Conservation (phyloP, 2,329 filamentous ascomycete genomes). For the Xylariomycetidae sp. region DNA sequence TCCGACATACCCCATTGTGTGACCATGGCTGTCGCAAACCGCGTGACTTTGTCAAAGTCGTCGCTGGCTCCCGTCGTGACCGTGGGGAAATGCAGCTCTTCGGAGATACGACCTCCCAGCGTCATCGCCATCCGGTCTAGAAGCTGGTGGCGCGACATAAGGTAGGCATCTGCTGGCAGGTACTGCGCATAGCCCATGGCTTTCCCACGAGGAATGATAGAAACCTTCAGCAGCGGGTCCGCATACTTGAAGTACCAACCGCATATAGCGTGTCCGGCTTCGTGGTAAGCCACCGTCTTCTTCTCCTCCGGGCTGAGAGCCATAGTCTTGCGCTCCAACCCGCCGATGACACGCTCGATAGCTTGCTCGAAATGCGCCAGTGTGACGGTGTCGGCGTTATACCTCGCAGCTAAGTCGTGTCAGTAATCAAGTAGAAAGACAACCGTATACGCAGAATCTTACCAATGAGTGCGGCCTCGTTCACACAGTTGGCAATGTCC, state of each 20-base stretch:
- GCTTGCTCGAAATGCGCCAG: slow-evolving; percentile 95
- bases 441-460: slow-evolving; percentile 30
- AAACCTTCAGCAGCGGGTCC: slow-evolving; percentile 96
- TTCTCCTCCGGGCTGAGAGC: slow-evolving; percentile 93
- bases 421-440: slow-evolving; percentile 27
- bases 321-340: slow-evolving; percentile 93
- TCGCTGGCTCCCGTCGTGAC: slow-evolving; percentile 93
- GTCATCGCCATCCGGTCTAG: slow-evolving; percentile 99
- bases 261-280: slow-evolving; percentile 96
- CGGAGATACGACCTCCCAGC: slow-evolving; percentile 86
- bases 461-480: slow-evolving; percentile 96
- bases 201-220: slow-evolving; percentile 93
- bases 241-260: slow-evolving; percentile 96
- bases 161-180: slow-evolving; percentile 89
- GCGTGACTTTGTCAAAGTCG: slow-evolving; percentile 97
- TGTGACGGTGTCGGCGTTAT: slow-evolving; percentile 70
- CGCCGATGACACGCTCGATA: slow-evolving; percentile 94
- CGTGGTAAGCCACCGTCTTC: slow-evolving; percentile 93
- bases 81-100: slow-evolving; percentile 94
- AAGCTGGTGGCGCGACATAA: slow-evolving; percentile 91
- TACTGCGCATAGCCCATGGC: slow-evolving; percentile 96
- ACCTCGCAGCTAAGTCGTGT: slow-evolving; percentile 65
- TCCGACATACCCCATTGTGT: slow-evolving; percentile 99
- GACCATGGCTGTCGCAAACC: slow-evolving; percentile 95
- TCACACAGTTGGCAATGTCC: slow-evolving; percentile 97